Base-by-base conservation (phyloP, 805 yeast genomes). In the Cyberlindnera petersonii region DNA sequence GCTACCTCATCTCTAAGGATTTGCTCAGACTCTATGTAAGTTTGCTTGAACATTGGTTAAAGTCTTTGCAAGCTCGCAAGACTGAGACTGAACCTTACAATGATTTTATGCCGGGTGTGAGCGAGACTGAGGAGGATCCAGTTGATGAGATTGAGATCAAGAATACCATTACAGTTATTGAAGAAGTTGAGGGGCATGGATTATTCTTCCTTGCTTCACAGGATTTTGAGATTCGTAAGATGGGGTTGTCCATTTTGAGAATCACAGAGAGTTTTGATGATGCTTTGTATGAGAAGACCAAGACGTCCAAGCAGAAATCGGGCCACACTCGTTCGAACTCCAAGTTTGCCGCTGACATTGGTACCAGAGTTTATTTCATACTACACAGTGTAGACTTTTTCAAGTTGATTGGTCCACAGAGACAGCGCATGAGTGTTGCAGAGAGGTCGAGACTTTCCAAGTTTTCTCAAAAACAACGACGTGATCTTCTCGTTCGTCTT, bases 181-280 rank as follows among this genome's bases (percentile, higher is more conserved):
- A 93, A 60, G 97, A 91, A 46, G 86, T 91, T 9, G 98, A 93
- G 61, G 97, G 98, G 1, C 86, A 89, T 55, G 99, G 96, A 0
- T 63, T 93, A 22, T 93, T 86, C 53, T 91, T 94, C 55, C 65
- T 93, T 17, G 86, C 96, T 52, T 86, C 96, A 1, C 94, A 88
- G 49, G 96, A 88, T 55, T 71, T 82, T 30, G 69, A 74, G 18
- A 74, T 86, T 10, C 69, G 99, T 38, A 79, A 77, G 43, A 63
- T 80, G 33, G 98, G 95, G 1, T 68, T 89, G 2, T 72, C 82
- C 6, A 80, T 94, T 8, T 61, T 93, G 42, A 72, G 79, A 51
- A 68, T 89, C 15, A 84, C 86, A 2, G 87, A 86, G n/a, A 84
- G 78, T 43, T 88, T 93, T 65, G 98, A 93, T 56, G 82, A 79